A percentile compares a stretch with the other conserved stretches of the same genome.
phyloP scores from a whole-genome alignment of 257 asterid genomes.

The Misopates orontium region DNA sequence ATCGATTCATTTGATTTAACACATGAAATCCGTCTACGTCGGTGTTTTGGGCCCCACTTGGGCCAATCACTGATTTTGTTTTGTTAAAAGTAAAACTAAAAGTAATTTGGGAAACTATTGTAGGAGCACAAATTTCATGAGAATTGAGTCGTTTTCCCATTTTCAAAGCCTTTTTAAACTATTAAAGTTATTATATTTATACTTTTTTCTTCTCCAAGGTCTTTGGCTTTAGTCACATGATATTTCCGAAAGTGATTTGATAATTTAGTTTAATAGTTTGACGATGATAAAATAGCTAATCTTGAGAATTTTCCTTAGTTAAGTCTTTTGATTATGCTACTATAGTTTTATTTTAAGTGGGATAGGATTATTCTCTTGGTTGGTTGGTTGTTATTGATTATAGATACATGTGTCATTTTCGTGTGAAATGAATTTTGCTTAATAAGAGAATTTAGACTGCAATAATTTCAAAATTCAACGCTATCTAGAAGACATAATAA shows the following conservation, averaged over 20 bases:
- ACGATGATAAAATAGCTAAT: neutral
- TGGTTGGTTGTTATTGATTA: neutral
- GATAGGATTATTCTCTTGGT: neutral
- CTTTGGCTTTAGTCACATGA: neutral
- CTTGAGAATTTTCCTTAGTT: neutral
- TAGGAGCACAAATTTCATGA: too few relatives aligned
- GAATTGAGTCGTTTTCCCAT: constrained; percentile 13
- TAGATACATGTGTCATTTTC: neutral
- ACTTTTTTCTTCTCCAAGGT: neutral
- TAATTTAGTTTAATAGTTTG: neutral
- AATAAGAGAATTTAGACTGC: neutral
- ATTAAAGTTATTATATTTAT: too few relatives aligned
- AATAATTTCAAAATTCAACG: neutral
- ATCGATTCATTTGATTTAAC: neutral
- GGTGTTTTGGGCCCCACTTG: constrained; percentile 4
- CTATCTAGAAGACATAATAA: neutral
- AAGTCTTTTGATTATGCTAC: too few relatives aligned
- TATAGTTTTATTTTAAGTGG: neutral
- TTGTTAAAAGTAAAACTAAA: neutral
- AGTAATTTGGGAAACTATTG: too few relatives aligned
- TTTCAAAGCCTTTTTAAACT: neutral
- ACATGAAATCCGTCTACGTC: constrained; percentile 5
- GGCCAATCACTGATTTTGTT: neutral
- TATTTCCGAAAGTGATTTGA: neutral
- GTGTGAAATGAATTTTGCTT: neutral